These are phyloP conservation scores for Dysphania ambrosioides DNA, from an alignment of 148 eudicot genomes.

Conservation along the genomic window DNA sequence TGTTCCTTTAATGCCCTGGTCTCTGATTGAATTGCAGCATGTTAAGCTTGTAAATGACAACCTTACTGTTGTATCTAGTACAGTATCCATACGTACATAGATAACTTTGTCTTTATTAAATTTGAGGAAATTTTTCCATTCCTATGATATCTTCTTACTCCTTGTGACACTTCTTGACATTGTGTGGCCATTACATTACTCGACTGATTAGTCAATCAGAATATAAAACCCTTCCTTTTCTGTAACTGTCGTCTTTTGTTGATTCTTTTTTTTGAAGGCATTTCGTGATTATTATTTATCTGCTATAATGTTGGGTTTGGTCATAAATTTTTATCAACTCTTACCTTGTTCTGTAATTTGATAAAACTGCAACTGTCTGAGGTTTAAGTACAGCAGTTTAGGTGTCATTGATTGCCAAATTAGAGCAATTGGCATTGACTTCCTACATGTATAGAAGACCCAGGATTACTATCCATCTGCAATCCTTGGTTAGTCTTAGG, in stretches of 20 bases:
- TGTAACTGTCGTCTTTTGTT: not conserved
- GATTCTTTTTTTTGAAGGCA: not conserved
- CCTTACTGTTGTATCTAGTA: conserved; percentile 22
- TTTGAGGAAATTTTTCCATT: not conserved
- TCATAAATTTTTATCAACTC: not conserved
- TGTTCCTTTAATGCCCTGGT: not conserved
- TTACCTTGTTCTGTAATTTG: not conserved
- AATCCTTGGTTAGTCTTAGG: too few species aligned
- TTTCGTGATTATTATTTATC: not conserved
- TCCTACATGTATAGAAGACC: too few species aligned
- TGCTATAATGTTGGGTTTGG: not conserved
- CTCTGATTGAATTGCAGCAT: not conserved
- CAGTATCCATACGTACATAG: conserved; percentile 11
- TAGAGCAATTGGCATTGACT: not conserved
- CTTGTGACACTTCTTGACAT: not conserved
- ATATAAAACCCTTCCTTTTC: not conserved
- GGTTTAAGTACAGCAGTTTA: not conserved
- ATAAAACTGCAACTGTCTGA: not conserved
- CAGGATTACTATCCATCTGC: too few species aligned
- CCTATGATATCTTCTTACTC: not conserved
- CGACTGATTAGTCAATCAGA: not conserved
- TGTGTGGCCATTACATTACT: not conserved
- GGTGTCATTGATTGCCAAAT: not conserved
- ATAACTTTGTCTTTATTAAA: not conserved
- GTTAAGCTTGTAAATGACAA: conserved; percentile 24